Evolutionary conservation across 139 green algal genomes (phyloP), one percentile per base, ranked within the genome.

Genomic region (Desmodesmus armatus): DNA sequence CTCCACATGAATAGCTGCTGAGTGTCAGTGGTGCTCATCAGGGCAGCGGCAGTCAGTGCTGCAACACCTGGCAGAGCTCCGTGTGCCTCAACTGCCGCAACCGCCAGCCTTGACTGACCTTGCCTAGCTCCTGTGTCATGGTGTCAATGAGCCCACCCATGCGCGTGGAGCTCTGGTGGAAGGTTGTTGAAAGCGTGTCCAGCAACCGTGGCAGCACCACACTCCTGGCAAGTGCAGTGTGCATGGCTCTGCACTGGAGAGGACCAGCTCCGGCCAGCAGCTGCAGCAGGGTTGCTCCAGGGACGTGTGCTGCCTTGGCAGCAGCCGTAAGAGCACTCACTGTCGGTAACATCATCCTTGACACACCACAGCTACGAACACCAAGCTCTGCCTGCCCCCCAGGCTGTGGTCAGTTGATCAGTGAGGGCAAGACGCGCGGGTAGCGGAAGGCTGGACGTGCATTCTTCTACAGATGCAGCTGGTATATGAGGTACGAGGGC

Each of bases 111-210:
- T 29, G 43, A 15, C 49, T 75, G 44, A 86, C 73, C 23, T 62
- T 31, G 3, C 70, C 70, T 35, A 87, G 51, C 41, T 78, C 3
- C 15, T n/a, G 31, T 31, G 21, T 62, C 72, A 90, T 77, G 2
- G 79, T 19, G 2, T 41, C 27, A 23, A 90, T 58, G 33, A 87
- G 55, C 0, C 33, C 44, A 17, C 35, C 27, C 87, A 90, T 90
- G 29, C 74, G n/a, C 2, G 41, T 47, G 0, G 5, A 21, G 62
- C 80, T 78, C 37, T 51, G 29, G 33, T 67, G 43, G 47, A 71
- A 85, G 1, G 33, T 53, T n/a, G 75, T 51, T 74, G 69, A 80
- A 3, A 80, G 17, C 19, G 53, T 63, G 31, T 87, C 81, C 21
- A 87, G 53, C 53, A 82, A 23, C 27, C 76, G 40, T 9, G 76